phyloP scores from a whole-genome alignment of 2,329 filamentous ascomycete species.

The Rhinocladiella mackenziei region DNA sequence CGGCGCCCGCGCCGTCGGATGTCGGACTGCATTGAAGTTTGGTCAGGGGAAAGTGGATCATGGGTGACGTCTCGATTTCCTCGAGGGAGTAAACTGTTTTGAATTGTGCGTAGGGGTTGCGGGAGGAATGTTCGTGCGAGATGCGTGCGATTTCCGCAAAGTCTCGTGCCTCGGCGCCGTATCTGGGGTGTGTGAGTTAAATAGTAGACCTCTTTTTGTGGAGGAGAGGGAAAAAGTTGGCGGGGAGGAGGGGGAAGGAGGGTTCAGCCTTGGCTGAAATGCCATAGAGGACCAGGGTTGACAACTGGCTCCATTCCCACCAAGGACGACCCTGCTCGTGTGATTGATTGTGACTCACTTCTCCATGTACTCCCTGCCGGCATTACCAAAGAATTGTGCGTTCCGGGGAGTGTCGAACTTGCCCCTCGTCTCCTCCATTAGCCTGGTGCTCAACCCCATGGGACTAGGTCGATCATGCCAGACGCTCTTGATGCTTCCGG shows the following conservation, averaged over 20 bases:
- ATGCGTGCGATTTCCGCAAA: slow-evolving; percentile 92
- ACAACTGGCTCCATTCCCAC: not conserved
- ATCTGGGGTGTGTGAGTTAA: slow-evolving; percentile 50
- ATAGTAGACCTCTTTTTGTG: too few relatives aligned
- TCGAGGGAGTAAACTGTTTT: slow-evolving; percentile 84
- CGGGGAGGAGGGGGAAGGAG: not conserved
- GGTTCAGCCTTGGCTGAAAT: too few relatives aligned
- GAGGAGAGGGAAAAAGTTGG: not conserved
- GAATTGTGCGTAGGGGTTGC: slow-evolving; percentile 98
- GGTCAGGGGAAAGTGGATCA: slow-evolving; percentile 82
- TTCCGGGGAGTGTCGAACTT: slow-evolving; percentile 76
- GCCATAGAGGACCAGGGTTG: too few relatives aligned
- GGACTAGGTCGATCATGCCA: slow-evolving; percentile 84
- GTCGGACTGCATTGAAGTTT: slow-evolving; percentile 98
- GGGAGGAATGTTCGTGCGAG: slow-evolving; percentile 85
- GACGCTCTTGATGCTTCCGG: slow-evolving; percentile 73
- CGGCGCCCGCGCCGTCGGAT: slow-evolving; percentile 84
- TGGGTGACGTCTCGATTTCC: slow-evolving; percentile 69
- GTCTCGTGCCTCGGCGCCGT: slow-evolving; percentile 76
- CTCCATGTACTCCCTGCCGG: slow-evolving; percentile 89
- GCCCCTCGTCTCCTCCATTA: slow-evolving; percentile 81
- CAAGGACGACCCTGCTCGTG: not conserved
- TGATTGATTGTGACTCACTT: slow-evolving; percentile 53
- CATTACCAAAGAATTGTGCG: slow-evolving; percentile 93
- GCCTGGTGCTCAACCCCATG: slow-evolving; percentile 63